phyloP scores from a whole-genome alignment of 1,139 yeast species.

The Yamadazyma conglobata region DNA sequence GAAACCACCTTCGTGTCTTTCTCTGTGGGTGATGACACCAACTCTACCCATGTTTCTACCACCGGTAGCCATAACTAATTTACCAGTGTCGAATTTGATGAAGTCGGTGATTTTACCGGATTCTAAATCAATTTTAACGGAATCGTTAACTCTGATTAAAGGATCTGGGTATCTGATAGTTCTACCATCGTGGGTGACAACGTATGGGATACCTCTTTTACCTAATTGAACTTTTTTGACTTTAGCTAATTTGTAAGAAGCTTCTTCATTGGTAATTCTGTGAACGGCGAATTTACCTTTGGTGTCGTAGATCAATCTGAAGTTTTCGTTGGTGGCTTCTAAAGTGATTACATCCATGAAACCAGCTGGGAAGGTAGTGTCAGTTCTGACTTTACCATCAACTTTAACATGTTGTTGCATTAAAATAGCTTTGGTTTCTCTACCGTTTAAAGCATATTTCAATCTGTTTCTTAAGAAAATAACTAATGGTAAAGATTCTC shows the following conservation, averaged over 20 bases:
- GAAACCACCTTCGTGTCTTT: slow-evolving; percentile 99
- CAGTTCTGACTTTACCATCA: slow-evolving; percentile 99
- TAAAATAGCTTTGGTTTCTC: slow-evolving; percentile 98
- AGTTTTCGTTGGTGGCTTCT: slow-evolving; percentile 98
- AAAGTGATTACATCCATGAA: slow-evolving; percentile 97
- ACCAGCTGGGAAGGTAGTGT: slow-evolving; percentile 98
- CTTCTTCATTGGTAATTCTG: slow-evolving; percentile 99
- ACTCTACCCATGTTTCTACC: slow-evolving; percentile 99
- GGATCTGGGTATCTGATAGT: slow-evolving; percentile 99
- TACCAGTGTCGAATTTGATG: slow-evolving; percentile 95
- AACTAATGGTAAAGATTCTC: slow-evolving; percentile 98
- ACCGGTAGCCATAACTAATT: slow-evolving; percentile 96
- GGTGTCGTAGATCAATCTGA: slow-evolving; percentile 96
- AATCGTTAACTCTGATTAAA: slow-evolving; percentile 90
- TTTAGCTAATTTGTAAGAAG: slow-evolving; percentile 95
- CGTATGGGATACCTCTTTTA: slow-evolving; percentile 96
- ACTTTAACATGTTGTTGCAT: slow-evolving; percentile 99
- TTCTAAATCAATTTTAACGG: slow-evolving; percentile 94
- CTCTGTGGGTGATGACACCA: slow-evolving; percentile 98
- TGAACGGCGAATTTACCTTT: slow-evolving; percentile 99
- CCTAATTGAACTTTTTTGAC: slow-evolving; percentile 97
- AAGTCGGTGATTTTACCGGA: slow-evolving; percentile 90
- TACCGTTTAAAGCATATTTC: slow-evolving; percentile 98
- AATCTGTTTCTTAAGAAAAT: slow-evolving; percentile 99
- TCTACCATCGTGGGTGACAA: slow-evolving; percentile 99